Evolutionary conservation across 768 basidiomycete genomes (phyloP).

Genomic region (Suillus paluster): DNA sequence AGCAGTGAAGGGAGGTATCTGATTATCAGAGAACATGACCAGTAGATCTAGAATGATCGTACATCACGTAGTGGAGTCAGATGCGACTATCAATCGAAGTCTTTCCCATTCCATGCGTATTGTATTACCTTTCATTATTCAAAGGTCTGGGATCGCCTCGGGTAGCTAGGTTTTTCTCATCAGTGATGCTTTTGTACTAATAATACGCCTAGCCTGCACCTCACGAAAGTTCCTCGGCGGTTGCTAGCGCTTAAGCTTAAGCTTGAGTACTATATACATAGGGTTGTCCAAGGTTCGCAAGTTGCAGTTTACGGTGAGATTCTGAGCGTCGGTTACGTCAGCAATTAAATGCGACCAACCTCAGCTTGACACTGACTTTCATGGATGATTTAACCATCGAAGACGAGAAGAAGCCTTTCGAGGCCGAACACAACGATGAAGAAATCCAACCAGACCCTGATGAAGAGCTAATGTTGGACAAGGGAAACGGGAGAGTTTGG

Average conservation of each 20-base stretch:
- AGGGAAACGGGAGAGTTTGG: conserved; percentile 79
- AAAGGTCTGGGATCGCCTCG: too few species aligned
- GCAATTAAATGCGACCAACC: background rate
- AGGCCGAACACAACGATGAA: conserved; percentile 59
- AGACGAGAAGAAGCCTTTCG: conserved; percentile 78
- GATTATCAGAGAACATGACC: background rate
- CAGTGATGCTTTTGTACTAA: too few species aligned
- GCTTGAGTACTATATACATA: too few species aligned
- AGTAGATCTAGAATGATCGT: background rate
- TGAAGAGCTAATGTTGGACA: conserved; percentile 79
- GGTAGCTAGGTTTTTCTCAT: too few species aligned
- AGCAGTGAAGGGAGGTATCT: conserved; percentile 42
- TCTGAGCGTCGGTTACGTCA: too few species aligned
- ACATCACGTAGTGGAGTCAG: background rate
- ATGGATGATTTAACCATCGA: conserved; percentile 45
- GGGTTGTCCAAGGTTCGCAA: too few species aligned
- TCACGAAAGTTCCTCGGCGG: too few species aligned
- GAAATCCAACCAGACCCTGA: conserved; percentile 78
- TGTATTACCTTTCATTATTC: too few species aligned
- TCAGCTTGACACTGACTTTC: background rate
- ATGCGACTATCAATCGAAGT: background rate
- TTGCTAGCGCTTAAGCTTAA: too few species aligned
- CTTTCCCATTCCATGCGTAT: background rate
- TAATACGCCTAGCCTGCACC: too few species aligned
- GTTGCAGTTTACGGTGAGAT: too few species aligned